Conservation (phyloP, 345 rosid genomes). For the Sapria himalayana region DNA sequence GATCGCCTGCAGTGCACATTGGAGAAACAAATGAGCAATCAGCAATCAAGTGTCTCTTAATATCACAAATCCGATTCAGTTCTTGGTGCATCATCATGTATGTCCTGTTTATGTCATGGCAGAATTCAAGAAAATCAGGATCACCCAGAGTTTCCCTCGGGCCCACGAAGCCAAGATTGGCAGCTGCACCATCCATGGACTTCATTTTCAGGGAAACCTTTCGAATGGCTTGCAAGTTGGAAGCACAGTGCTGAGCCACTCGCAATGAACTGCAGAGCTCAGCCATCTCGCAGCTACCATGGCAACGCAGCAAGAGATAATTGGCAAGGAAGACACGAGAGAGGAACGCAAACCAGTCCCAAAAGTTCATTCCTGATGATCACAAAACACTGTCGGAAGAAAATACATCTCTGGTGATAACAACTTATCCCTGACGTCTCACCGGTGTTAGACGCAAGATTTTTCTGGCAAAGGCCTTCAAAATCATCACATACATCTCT, state of each 20-base stretch:
- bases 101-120: slow-evolving; percentile 20
- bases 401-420: background rate
- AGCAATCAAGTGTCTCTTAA: slow-evolving; percentile 13
- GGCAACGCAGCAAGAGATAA: slow-evolving; percentile 8
- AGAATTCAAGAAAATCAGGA: slow-evolving; percentile 31
- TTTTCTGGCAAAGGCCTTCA: slow-evolving; percentile 73
- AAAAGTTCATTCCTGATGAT: slow-evolving; percentile 69
- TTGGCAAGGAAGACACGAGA: slow-evolving; percentile 36
- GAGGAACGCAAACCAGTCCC: slow-evolving; percentile 48
- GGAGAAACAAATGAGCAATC: slow-evolving; percentile 12
- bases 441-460: slow-evolving; percentile 97
- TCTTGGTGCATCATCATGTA: slow-evolving; percentile 26
- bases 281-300: no score
- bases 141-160: slow-evolving; percentile 20
- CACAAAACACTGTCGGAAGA: background rate
- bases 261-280: slow-evolving; percentile 13
- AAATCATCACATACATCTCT: slow-evolving; percentile 79
- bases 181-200: slow-evolving; percentile 17
- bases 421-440: background rate
- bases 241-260: slow-evolving; percentile 16
- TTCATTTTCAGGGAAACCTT: slow-evolving; percentile 30
- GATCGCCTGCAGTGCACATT: slow-evolving; percentile 28
- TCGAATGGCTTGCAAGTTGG: slow-evolving; percentile 30
- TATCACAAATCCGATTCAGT: slow-evolving; percentile 9
- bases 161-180: slow-evolving; percentile 18